phyloP scores from a whole-genome alignment of 2,329 filamentous ascomycete species.

The Zarea fungicola region DNA sequence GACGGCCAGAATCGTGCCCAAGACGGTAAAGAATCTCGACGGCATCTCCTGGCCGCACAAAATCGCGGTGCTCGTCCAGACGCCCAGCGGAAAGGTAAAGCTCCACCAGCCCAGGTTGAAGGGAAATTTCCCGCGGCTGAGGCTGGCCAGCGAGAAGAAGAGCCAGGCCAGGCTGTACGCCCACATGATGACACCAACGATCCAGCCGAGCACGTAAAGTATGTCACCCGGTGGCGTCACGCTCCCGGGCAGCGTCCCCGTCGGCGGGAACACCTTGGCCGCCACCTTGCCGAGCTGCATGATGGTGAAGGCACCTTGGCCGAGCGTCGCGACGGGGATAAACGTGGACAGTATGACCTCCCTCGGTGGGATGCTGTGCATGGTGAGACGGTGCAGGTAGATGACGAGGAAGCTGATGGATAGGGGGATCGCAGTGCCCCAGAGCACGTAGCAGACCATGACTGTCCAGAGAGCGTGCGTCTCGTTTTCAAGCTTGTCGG shows the following conservation, averaged over 20 bases:
- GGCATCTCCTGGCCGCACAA: slow-evolving; percentile 26
- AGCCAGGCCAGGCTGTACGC: slow-evolving; percentile 30
- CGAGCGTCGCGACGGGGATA: slow-evolving; percentile 56
- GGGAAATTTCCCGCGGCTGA: slow-evolving; percentile 25
- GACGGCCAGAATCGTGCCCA: slow-evolving; percentile 33
- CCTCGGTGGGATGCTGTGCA: slow-evolving; percentile 54
- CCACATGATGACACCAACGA: slow-evolving; percentile 30
- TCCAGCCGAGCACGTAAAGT: slow-evolving; percentile 50
- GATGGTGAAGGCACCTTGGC: slow-evolving; percentile 50
- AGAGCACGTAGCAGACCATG: slow-evolving; percentile 54
- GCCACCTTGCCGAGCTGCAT: slow-evolving; percentile 37
- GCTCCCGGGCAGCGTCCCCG: slow-evolving; percentile 36
- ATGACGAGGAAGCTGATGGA: slow-evolving; percentile 53
- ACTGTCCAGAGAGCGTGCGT: slow-evolving; percentile 51
- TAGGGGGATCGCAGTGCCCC: slow-evolving; percentile 49
- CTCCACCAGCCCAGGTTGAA: slow-evolving; percentile 37
- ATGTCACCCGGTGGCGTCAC: slow-evolving; percentile 37
- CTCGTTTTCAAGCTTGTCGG: slow-evolving; percentile 46
- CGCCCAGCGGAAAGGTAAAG: slow-evolving; percentile 33
- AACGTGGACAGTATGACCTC: slow-evolving; percentile 59
- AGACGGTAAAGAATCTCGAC: slow-evolving; percentile 26
- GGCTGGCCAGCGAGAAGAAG: slow-evolving; percentile 25
- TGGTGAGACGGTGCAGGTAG: slow-evolving; percentile 56
- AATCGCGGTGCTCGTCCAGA: slow-evolving; percentile 27
- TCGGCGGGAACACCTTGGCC: slow-evolving; percentile 24